A percentile compares a stretch with the other conserved stretches of the same genome.
phyloP scores from a whole-genome alignment of 371 early-diverging fungal genomes.

The Capillidium rhysosporum region DNA sequence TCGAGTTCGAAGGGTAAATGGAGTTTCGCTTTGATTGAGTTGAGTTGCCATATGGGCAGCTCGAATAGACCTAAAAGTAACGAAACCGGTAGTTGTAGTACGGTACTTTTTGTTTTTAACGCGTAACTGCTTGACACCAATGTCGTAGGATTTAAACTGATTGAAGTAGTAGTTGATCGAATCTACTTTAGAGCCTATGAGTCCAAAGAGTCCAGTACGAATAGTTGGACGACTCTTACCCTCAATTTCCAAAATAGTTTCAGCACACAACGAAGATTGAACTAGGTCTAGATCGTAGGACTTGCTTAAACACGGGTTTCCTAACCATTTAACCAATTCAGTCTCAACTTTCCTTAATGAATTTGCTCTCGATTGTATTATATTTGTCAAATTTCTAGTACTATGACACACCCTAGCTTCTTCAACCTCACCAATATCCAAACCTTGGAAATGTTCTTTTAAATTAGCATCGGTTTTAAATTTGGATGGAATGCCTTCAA shows the following conservation, averaged over 20 bases:
- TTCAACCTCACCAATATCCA: constrained; percentile 30
- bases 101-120: neutral
- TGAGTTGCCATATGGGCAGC: constrained; percentile 8
- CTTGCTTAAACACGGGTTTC: constrained; percentile 7
- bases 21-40: constrained; percentile 15
- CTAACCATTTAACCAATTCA: constrained; percentile 8
- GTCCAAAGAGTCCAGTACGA: constrained; percentile 14
- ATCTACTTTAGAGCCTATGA: constrained; percentile 16
- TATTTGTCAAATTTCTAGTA: constrained; percentile 13
- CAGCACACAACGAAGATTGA: constrained; percentile 1
- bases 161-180: constrained; percentile 13
- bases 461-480: constrained; percentile 24
- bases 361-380: constrained; percentile 13
- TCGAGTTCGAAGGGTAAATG: constrained; percentile 26
- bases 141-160: constrained; percentile 18
- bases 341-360: constrained; percentile 12
- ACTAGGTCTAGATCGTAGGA: constrained; percentile 10
- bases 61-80: constrained; percentile 27
- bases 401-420: constrained; percentile 30
- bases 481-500: constrained; percentile 30
- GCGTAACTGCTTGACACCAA: constrained; percentile 9
- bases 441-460: constrained; percentile 28
- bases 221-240: constrained; percentile 6
- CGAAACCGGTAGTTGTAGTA: constrained; percentile 26
- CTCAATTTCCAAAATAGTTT: neutral